Conservation (phyloP, 345 rosid species). For the Gossypium longicalyx region DNA sequence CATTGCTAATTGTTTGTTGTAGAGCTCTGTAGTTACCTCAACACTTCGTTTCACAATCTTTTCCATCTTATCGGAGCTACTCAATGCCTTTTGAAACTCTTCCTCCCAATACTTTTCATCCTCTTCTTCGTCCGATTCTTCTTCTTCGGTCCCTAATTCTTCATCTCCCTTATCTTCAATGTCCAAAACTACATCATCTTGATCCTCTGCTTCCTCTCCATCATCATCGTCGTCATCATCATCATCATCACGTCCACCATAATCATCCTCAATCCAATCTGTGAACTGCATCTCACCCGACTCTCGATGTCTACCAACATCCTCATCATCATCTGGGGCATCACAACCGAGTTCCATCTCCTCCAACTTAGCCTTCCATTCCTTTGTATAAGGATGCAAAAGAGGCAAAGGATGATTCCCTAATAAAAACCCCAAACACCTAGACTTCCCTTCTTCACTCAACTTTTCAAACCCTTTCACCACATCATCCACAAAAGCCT, state of each 20-base stretch:
- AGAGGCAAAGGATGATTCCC: conserved; percentile 65
- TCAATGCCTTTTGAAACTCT: conserved; percentile 56
- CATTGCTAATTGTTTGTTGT: conserved; percentile 52
- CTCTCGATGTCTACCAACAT: conserved; percentile 17
- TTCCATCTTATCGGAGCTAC: conserved; percentile 76
- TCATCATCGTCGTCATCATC: conserved; percentile 28
- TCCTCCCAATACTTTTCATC: conserved; percentile 64
- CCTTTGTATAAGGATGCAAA: conserved; percentile 87
- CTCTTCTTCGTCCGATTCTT: conserved; percentile 46
- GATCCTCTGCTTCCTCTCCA: conserved; percentile 24
- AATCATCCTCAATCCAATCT: conserved; percentile 40
- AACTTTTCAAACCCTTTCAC: conserved; percentile 74
- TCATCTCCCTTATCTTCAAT: conserved; percentile 36
- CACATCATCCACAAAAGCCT: conserved; percentile 94
- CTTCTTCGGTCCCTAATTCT: conserved; percentile 23
- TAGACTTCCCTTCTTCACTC: conserved; percentile 68
- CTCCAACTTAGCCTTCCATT: conserved; percentile 93
- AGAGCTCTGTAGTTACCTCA: conserved; percentile 40
- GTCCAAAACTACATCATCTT: conserved; percentile 34
- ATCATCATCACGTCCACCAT: conserved; percentile 25
- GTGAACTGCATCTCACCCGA: conserved; percentile 40
- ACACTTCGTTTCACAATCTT: conserved; percentile 56
- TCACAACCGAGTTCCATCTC: conserved; percentile 96
- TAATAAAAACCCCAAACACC: conserved; percentile 75
- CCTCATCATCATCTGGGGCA: conserved; percentile 83